A percentile compares a stretch with the other conserved stretches of the same genome.
phyloP scores from a whole-genome alignment of 2,329 filamentous ascomycete species.

The Pezicula neosporulosa region DNA sequence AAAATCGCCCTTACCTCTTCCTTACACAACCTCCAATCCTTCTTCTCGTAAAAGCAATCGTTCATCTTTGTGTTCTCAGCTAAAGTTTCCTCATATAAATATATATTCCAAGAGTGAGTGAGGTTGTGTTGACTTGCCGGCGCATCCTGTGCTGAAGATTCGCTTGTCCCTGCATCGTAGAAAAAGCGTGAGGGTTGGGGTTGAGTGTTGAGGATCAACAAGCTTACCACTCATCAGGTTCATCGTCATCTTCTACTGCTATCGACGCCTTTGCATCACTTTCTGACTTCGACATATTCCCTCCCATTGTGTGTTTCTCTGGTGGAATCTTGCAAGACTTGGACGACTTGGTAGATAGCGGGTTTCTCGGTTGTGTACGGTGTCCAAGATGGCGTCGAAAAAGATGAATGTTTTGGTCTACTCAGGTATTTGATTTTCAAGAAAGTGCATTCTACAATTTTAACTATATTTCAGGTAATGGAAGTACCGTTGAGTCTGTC shows the following conservation, averaged over 20 bases:
- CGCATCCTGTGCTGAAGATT: constrained; percentile 94
- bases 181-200: constrained; percentile 14
- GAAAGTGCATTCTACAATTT: constrained; percentile 1
- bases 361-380: constrained; percentile 19
- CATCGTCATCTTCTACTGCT: constrained; percentile 66
- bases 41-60: constrained; percentile 94
- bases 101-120: constrained; percentile 4
- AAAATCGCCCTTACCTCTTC: constrained; percentile 65
- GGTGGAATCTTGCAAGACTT: constrained; percentile 9
- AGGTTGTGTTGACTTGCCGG: constrained; percentile 53
- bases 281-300: constrained; percentile 25
- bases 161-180: constrained; percentile 89
- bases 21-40: constrained; percentile 89
- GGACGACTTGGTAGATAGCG: constrained; percentile 4
- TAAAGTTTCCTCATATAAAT: constrained; percentile 32
- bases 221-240: constrained; percentile 87
- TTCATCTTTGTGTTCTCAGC: constrained; percentile 89
- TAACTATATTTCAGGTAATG: constrained; percentile 56
- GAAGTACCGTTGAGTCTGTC: constrained; percentile 84
- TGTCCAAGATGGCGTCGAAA: constrained; percentile 52
- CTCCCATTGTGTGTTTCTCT: background rate
- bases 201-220: constrained; percentile 7
- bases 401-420: constrained; percentile 93
- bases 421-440: constrained; percentile 55
- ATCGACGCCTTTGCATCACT: constrained; percentile 24